phyloP scores from a whole-genome alignment of 192 early-diverging fungal species.

The Rhizophagus sp. region DNA sequence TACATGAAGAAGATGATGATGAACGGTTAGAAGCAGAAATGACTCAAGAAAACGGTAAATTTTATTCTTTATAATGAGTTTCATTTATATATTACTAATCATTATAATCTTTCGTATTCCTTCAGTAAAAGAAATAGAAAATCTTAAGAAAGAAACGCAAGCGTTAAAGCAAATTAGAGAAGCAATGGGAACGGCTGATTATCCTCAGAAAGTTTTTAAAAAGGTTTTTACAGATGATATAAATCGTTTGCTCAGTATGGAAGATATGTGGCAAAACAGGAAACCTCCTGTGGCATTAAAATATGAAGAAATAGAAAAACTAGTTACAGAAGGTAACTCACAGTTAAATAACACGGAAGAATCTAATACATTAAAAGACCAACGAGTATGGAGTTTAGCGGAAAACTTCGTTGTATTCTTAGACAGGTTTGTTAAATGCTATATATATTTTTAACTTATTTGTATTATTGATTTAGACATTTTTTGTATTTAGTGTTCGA shows the following conservation, averaged over 20 bases:
- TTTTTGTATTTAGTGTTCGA: slow-evolving; percentile 44
- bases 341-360: slow-evolving; percentile 32
- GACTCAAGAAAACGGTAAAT: slow-evolving; percentile 50
- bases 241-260: slow-evolving; percentile 74
- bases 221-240: slow-evolving; percentile 88
- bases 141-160: slow-evolving; percentile 70
- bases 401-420: slow-evolving; percentile 74
- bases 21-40: slow-evolving; percentile 35
- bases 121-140: slow-evolving; percentile 71
- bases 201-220: slow-evolving; percentile 63
- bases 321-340: background rate
- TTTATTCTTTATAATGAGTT: background rate
- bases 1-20: slow-evolving; percentile 58
- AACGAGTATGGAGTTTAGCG: slow-evolving; percentile 66
- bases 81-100: background rate
- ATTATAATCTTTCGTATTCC: background rate
- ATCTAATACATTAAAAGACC: slow-evolving; percentile 56
- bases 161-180: slow-evolving; percentile 70
- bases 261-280: slow-evolving; percentile 86
- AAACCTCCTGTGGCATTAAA: slow-evolving; percentile 67
- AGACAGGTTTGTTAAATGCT: slow-evolving; percentile 55
- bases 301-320: slow-evolving; percentile 47
- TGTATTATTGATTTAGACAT: background rate
- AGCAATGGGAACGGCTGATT: slow-evolving; percentile 58
- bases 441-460: background rate